A percentile compares a stretch with the other conserved stretches of the same genome.
Conservation (phyloP, 2,329 filamentous ascomycete species). For the Ophiosphaerella narmari region DNA sequence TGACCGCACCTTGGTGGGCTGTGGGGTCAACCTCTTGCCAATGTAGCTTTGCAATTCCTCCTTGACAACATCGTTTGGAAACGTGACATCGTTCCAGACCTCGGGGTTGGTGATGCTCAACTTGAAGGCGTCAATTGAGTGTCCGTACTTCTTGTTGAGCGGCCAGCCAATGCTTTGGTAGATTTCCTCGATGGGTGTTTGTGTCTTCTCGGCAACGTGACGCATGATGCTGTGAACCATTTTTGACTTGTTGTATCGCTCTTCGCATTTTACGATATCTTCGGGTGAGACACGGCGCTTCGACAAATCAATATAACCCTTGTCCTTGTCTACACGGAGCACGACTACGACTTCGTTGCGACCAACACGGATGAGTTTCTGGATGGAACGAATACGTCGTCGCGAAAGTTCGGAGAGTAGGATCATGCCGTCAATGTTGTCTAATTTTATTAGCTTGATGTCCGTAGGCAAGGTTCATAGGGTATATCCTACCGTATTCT, state of each 20-base stretch:
- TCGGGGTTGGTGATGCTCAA: constrained; percentile 97
- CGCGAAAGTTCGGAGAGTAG: constrained; percentile 95
- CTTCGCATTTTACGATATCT: constrained; percentile 97
- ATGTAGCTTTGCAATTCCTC: constrained; percentile 95
- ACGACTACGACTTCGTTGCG: constrained; percentile 99
- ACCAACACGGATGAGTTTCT: constrained; percentile 97
- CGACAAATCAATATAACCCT: constrained; percentile 98
- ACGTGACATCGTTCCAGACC: constrained; percentile 91
- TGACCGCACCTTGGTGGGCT: constrained; percentile 98
- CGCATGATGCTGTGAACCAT: constrained; percentile 99
- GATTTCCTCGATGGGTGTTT: constrained; percentile 88
- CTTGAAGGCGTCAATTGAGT: constrained; percentile 98
- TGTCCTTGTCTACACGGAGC: constrained; percentile 98
- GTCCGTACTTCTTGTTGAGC: constrained; percentile 95
- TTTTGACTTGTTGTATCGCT: constrained; percentile 99
- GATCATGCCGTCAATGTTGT: constrained; percentile 99
- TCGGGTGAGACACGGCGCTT: constrained; percentile 98
- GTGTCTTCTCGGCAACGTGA: constrained; percentile 96
- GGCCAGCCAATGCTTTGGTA: constrained; percentile 98
- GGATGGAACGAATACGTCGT: constrained; percentile 97
- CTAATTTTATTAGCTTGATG: constrained; percentile 44
- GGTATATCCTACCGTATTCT: constrained; percentile 67
- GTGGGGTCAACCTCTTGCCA: constrained; percentile 92
- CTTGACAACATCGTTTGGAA: constrained; percentile 82
- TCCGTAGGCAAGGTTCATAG: background rate